Conservation (phyloP, 2,329 filamentous ascomycete species). For the Tolypocladium paradoxum region DNA sequence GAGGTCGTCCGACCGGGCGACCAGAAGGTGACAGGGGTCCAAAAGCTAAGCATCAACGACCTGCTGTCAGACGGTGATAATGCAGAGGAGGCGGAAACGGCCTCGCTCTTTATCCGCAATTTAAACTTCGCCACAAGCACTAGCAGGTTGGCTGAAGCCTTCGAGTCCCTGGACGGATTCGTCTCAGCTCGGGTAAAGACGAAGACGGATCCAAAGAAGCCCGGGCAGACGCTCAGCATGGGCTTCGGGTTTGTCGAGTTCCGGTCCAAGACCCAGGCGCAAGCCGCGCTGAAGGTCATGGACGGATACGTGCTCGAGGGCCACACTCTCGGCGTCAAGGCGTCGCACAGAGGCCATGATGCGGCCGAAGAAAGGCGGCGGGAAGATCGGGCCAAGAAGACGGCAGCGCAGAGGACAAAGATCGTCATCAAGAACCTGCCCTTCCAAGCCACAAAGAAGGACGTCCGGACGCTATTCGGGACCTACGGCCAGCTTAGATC, state of each 20-base stretch:
- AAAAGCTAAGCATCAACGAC: conserved; percentile 59
- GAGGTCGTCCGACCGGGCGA: conserved; percentile 19
- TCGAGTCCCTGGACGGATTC: conserved; percentile 77
- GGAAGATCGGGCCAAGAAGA: conserved; percentile 74
- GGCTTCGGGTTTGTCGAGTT: conserved; percentile 96
- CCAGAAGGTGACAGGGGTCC: conserved; percentile 27
- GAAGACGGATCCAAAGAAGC: conserved; percentile 83
- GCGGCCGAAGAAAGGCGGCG: conserved; percentile 77
- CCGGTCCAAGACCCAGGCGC: conserved; percentile 62
- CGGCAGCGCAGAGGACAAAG: conserved; percentile 69
- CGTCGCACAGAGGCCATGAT: conserved; percentile 78
- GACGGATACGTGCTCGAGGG: conserved; percentile 79
- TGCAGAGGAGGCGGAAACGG: conserved; percentile 47
- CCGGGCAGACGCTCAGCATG: conserved; percentile 85
- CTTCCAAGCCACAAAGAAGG: conserved; percentile 90
- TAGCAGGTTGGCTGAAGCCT: conserved; percentile 62
- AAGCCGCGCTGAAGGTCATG: conserved; percentile 74
- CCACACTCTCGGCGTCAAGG: conserved; percentile 74
- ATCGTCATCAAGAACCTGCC: conserved; percentile 97
- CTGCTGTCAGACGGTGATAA: conserved; percentile 49
- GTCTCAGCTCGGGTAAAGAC: conserved; percentile 85
- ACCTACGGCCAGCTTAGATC: conserved; percentile 88
- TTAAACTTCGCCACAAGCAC: conserved; percentile 85
- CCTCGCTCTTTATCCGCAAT: conserved; percentile 89
- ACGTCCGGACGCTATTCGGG: conserved; percentile 74